These are phyloP conservation scores for Fomitiporia mediterranea DNA, from an alignment of 1,284 basidiomycete genomes.

Conservation along the genomic window DNA sequence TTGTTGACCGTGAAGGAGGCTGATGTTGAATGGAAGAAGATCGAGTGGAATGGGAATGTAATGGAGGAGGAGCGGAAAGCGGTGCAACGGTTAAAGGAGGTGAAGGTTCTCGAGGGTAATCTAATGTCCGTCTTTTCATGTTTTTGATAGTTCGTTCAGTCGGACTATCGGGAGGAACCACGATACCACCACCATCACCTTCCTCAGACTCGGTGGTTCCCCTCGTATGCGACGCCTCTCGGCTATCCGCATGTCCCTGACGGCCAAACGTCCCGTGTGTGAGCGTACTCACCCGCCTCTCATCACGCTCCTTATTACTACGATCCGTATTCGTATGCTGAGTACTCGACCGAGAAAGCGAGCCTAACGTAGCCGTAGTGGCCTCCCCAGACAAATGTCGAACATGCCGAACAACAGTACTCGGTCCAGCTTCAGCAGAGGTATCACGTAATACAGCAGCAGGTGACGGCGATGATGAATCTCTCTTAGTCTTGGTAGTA, in stretches of 20 bases:
- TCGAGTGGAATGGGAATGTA: neutral
- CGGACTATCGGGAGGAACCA: neutral
- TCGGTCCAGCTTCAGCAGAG: neutral
- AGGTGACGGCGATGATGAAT: neutral
- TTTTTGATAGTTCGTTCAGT: neutral
- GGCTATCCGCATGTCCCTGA: neutral
- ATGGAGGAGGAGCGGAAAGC: slow-evolving; percentile 12
- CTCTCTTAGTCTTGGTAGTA: neutral
- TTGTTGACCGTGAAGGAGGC: too few relatives aligned
- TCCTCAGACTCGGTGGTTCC: neutral
- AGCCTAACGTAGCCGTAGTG: neutral
- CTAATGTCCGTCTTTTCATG: slow-evolving; percentile 1
- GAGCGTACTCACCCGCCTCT: slow-evolving; percentile 3
- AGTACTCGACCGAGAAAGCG: slow-evolving; percentile 11
- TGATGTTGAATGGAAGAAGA: too few relatives aligned
- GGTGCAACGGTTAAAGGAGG: slow-evolving; percentile 12
- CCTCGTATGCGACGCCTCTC: neutral
- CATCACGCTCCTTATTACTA: neutral
- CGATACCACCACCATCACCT: neutral
- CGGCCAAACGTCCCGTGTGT: slow-evolving; percentile 15
- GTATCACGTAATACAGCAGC: slow-evolving; percentile 10
- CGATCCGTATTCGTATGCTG: neutral
- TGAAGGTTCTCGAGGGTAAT: slow-evolving; percentile 14
- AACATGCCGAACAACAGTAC: neutral
- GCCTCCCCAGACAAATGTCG: slow-evolving; percentile 7